These are phyloP conservation scores for Lippia alba DNA, from an alignment of 305 asterid genomes.

Conservation along the genomic window DNA sequence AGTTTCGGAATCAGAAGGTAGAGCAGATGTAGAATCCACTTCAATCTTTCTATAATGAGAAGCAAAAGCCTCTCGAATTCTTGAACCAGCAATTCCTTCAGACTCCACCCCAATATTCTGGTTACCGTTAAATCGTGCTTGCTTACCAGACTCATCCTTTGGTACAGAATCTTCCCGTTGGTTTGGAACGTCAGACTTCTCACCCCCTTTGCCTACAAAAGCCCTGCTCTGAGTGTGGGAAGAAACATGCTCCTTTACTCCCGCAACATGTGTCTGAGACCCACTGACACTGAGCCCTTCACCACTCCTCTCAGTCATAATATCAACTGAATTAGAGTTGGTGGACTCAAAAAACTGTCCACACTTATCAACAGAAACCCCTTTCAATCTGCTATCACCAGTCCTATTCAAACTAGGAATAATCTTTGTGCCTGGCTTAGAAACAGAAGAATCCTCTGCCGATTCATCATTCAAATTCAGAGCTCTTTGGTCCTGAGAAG, in stretches of 20 bases:
- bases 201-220: constrained; percentile 43
- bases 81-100: constrained; percentile 60
- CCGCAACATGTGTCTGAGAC: constrained; percentile 43
- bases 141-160: constrained; percentile 42
- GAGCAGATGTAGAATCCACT: constrained; percentile 51
- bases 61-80: constrained; percentile 55
- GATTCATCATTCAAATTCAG: constrained; percentile 40
- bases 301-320: constrained; percentile 33
- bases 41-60: constrained; percentile 52
- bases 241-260: constrained; percentile 45
- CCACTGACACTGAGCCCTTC: constrained; percentile 47
- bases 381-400: constrained; percentile 44
- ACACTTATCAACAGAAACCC: constrained; percentile 45
- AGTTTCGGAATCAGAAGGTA: constrained; percentile 42
- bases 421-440: constrained; percentile 48
- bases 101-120: constrained; percentile 49
- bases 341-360: constrained; percentile 44
- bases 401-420: constrained; percentile 41
- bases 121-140: constrained; percentile 42
- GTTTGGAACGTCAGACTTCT: constrained; percentile 41
- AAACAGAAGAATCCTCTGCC: constrained; percentile 40
- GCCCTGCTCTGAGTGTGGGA: constrained; percentile 39
- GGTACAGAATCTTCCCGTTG: constrained; percentile 46
- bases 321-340: constrained; percentile 38
- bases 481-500: constrained; percentile 47